Evolutionary conservation across 2,329 filamentous ascomycete genomes (phyloP).

Genomic region (Alternaria alternata): DNA sequence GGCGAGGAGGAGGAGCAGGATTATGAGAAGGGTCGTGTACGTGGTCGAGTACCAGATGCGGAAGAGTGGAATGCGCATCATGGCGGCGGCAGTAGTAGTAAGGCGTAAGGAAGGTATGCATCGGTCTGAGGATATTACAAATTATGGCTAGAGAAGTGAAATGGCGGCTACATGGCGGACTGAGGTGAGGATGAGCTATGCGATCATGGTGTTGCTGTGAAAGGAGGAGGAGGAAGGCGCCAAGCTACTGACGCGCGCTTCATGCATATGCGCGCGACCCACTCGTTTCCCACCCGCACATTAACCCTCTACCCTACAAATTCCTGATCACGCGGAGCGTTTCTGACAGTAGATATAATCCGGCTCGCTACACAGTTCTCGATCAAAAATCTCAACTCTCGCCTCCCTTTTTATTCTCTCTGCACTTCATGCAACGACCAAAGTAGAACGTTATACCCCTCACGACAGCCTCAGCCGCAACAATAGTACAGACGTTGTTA

Average conservation of each 20-base stretch:
- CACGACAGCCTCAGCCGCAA: background rate
- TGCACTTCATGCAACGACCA: background rate
- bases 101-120: slow-evolving; percentile 27
- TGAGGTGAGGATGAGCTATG: slow-evolving; percentile 20
- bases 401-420: background rate
- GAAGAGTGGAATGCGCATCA: slow-evolving; percentile 67
- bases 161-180: slow-evolving; percentile 29
- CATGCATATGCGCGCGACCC: slow-evolving; percentile 24
- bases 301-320: background rate
- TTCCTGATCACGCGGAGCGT: background rate
- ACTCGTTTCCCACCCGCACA: slow-evolving; percentile 11
- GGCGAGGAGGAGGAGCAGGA: slow-evolving; percentile 77
- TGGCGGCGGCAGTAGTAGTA: slow-evolving; percentile 14
- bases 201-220: slow-evolving; percentile 14
- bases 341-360: background rate
- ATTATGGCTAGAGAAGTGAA: slow-evolving; percentile 28
- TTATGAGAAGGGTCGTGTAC: slow-evolving; percentile 77
- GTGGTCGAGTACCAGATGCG: slow-evolving; percentile 81
- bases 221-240: slow-evolving; percentile 24
- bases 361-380: background rate
- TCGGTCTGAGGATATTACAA: slow-evolving; percentile 33
- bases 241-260: slow-evolving; percentile 23
- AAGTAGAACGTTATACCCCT: background rate
- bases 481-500: background rate
- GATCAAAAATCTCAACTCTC: background rate